A percentile compares a stretch with the other conserved stretches of the same genome.
Conservation (phyloP, 2,329 filamentous ascomycete species). For the Aureobasidium melanogenum region DNA sequence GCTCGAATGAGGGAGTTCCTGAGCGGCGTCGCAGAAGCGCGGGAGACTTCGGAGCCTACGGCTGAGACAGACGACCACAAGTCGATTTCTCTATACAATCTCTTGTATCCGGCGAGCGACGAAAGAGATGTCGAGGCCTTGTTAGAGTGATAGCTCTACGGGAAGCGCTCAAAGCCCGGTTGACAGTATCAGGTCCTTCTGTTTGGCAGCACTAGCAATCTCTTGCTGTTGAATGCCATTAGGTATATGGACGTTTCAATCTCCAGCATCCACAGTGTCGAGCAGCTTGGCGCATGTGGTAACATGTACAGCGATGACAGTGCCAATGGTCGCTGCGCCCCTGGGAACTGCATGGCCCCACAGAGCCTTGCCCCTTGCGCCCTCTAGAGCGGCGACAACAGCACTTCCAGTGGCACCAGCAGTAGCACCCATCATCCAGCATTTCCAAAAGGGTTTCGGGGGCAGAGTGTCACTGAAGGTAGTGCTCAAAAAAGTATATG, state of each 20-base stretch:
- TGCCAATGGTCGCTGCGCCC: slow-evolving; percentile 13
- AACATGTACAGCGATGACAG: slow-evolving; percentile 16
- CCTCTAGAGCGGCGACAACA: slow-evolving; percentile 13
- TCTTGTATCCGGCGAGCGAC: no score
- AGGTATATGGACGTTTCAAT: neutral
- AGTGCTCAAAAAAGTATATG: slow-evolving; percentile 14
- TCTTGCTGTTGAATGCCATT: neutral
- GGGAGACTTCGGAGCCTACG: neutral
- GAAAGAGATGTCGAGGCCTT: no score
- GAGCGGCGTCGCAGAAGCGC: no score
- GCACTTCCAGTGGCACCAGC: slow-evolving; percentile 14
- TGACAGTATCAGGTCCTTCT: no score
- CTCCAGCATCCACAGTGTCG: neutral
- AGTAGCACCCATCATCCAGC: slow-evolving; percentile 14
- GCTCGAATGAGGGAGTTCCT: neutral
- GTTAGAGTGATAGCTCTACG: no score
- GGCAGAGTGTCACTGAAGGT: slow-evolving; percentile 9
- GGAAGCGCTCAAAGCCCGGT: no score
- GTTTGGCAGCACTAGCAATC: neutral
- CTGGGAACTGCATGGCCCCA: slow-evolving; percentile 6
- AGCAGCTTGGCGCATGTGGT: slow-evolving; percentile 12
- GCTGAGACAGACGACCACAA: neutral
- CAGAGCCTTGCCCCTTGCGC: neutral
- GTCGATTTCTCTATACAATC: neutral
- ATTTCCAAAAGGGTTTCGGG: slow-evolving; percentile 13